phyloP scores from a whole-genome alignment of 305 asterid species.

The Solanum hybrid region DNA sequence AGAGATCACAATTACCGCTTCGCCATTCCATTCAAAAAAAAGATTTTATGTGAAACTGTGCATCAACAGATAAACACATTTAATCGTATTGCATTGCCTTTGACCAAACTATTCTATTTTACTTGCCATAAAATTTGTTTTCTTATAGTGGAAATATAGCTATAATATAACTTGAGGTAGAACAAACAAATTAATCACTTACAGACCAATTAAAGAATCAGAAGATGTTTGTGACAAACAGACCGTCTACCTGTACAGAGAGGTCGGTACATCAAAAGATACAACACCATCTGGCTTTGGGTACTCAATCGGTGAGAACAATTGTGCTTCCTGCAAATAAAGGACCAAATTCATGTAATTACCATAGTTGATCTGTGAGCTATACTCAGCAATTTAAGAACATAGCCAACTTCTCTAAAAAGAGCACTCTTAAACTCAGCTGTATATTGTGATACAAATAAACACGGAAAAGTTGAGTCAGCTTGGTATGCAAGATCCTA shows the following conservation, averaged over 20 bases:
- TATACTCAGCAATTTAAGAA: not conserved
- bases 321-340: slow-evolving; percentile 58
- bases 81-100: not conserved
- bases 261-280: slow-evolving; percentile 79
- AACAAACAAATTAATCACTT: not conserved
- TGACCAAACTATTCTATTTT: not conserved
- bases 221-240: not conserved
- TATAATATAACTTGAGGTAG: not conserved
- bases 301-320: slow-evolving; percentile 54
- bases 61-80: not conserved
- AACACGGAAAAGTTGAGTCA: not conserved
- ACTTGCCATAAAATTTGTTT: not conserved
- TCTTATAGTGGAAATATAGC: not conserved
- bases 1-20: not conserved
- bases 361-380: not conserved
- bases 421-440: not conserved
- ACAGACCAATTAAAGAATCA: not conserved
- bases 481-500: not conserved
- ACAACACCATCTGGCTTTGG: slow-evolving; percentile 84
- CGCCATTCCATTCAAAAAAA: not conserved
- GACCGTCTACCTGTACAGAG: slow-evolving; percentile 60
- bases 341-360: slow-evolving; percentile 6
- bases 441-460: not conserved
- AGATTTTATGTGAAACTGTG: not conserved
- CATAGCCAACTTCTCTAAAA: not conserved